These are phyloP conservation scores for Epithemia pelagica DNA, from an alignment of 108 stramenopile species.

Conservation along the genomic window DNA sequence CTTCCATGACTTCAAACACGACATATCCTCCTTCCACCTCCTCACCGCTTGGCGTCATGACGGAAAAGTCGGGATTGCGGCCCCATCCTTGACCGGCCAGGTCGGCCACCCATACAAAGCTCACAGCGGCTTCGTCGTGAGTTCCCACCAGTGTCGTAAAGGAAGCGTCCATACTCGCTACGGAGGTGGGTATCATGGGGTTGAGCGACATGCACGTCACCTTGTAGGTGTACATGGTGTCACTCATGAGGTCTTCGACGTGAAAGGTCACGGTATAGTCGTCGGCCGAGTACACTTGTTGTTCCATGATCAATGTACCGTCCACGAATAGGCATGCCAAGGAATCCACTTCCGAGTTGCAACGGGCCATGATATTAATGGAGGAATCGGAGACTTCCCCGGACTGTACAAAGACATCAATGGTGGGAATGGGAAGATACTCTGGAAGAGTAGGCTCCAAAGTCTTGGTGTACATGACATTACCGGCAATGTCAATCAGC, in stretches of 20 bases:
- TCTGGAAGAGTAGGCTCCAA: too few relatives aligned
- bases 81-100: constrained; percentile 41
- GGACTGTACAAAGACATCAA: constrained; percentile 29
- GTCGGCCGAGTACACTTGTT: constrained; percentile 11
- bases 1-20: constrained; percentile 36
- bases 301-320: not conserved
- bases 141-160: constrained; percentile 24
- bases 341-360: constrained; percentile 28
- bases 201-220: constrained; percentile 19
- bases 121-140: constrained; percentile 14
- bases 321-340: constrained; percentile 19
- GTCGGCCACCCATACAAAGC: constrained; percentile 33
- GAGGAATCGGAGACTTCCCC: constrained; percentile 19
- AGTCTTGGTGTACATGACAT: constrained; percentile 19
- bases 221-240: constrained; percentile 18
- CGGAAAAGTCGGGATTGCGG: constrained; percentile 31
- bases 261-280: constrained; percentile 32
- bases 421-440: constrained; percentile 35
- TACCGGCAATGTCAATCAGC: constrained; percentile 33
- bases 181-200: too few relatives aligned
- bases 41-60: constrained; percentile 18
- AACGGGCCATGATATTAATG: constrained; percentile 31
- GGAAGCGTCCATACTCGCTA: constrained; percentile 28
- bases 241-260: constrained; percentile 15
- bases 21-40: too few relatives aligned